Base-by-base conservation (phyloP, 306 rosid species). In the Cyamopsis tetragonoloba region DNA sequence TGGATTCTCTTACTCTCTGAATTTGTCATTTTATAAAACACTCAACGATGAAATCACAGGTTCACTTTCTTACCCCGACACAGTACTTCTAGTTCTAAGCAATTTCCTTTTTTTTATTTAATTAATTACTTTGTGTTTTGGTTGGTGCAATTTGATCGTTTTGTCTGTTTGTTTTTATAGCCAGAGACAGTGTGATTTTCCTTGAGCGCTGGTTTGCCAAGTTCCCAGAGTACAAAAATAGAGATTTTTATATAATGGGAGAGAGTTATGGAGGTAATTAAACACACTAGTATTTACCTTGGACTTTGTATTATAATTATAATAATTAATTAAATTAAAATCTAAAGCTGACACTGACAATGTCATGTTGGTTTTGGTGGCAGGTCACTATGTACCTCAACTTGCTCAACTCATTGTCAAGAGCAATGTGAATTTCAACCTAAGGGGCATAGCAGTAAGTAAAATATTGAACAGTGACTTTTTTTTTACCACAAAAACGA, bases 251-350 rank as follows among this genome's bases (percentile, higher is more conserved):
- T 57, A 60, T 77, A 5, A 6, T 54, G 17, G 82, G 88, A 61
- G 85, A 73, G 59, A 83, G 85, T 70, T 83, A 83, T 70, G 87
- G 51, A 34, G 84, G 87, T 79, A 12, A n/a, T n/a, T n/a, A n/a
- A 30, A 20, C 11, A 49, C 14, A 65, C 37, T 3, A 23, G 39
- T 6, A 23, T 24, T 13, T 14, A 32, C 28, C 27, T 32, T 57
- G 5, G 10, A 57, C 27, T 32, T 32, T 17, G 63, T 15, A 32
- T 32, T n/a, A n/a, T n/a, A n/a, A n/a, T n/a, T n/a, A n/a, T n/a
- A n/a, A n/a, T n/a, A n/a, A n/a, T n/a, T n/a, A n/a, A n/a, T n/a
- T n/a, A n/a, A n/a, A n/a, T n/a, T n/a, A n/a, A n/a, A n/a, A n/a
- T 44, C 6, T n/a, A 59, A 10, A 22, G 27, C 10, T 19, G 19